Evolutionary conservation across 148 eudicot species (phyloP), one percentile per base, ranked within the genome.

Genomic region (Camellia lanceoleosa): DNA sequence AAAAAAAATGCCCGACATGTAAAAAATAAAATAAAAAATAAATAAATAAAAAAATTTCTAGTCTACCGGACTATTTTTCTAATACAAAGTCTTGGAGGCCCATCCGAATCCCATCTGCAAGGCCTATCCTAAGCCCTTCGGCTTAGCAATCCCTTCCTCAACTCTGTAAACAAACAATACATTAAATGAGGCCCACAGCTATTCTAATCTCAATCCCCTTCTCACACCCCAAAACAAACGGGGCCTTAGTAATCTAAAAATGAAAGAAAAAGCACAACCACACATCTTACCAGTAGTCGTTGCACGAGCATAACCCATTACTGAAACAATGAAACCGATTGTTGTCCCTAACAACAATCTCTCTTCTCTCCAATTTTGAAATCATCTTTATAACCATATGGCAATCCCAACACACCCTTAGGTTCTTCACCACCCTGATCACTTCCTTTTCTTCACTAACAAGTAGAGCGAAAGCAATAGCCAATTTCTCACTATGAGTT

Each of bases 261-360:
- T 5, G 5, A 14, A 3, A 4, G 9, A 56, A 74, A 75, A 43
- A 43, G 11, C 20, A 1, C 9, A 19, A 8, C n/a, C 18, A 16
- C 19, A 5, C 18, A 18, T n/a, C 60, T 84, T 83, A 89, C 94
- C 95, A 91, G 73, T 85, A 84, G 83, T 91, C 92, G 7, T 87
- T 86, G 83, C 96, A 92, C 54, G 92, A 89, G 77, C 96, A 92
- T 3, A 61, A 10, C 16, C 90, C 90, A 49, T 87, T 78, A 44
- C 77, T 85, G 59, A 92, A 92, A 75, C 80, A 83, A 72, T 90
- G 96, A 60, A 92, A 90, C 79, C 96, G 85, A 73, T 87, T 90
- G 82, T 89, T 92, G 79, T 92, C 96, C 78, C 96, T 87, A 71
- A 92, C 89, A 68, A 89, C 80, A 3, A 92, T 92, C 82, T 92